Evolutionary conservation across 352 stramenopile species (phyloP), one percentile per base, ranked within the genome.

Genomic region (Peronospora farinosa): DNA sequence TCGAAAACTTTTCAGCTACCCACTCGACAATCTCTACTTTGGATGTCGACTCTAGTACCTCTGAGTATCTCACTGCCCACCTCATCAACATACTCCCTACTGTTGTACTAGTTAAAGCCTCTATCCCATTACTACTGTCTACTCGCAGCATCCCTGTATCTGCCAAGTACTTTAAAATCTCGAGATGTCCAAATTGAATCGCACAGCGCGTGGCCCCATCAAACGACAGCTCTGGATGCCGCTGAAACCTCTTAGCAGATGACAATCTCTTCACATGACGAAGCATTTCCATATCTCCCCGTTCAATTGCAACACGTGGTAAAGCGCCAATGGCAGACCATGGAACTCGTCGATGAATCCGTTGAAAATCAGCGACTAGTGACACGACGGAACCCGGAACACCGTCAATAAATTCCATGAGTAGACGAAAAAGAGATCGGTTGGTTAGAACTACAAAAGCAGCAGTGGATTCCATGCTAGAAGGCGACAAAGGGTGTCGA

Each of bases 341-440:
- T 4, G 44, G 49, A 5, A 60, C 51, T 3, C 28, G 41, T 11
- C 32, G 39, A 28, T 58, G 25, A 1, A 6, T 19, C 3, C 25
- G 41, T 37, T 63, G 38, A 15, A 58, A 57, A 17, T 52, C 54
- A 11, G 38, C 37, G 8, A 57, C 55, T 1, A 57, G 36, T 8
- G 55, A 41, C 37, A 69, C 12, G 32, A 73, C 38, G 28, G 21
- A 49, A n/a, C 54, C 45, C 10, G 55, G 64, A 0, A 73, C 45
- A 39, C 64, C 64, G 56, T 73, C 64, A 28, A 73, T 43, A 51
- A 69, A 73, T 10, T 9, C 19, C 55, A 63, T 60, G 49, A 73
- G 50, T 44, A 48, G 44, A 37, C 42, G 60, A 39, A 73, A 69
- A 3, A 73, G 52, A 25, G 37, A 7, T 7, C 25, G 32, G 30